Evolutionary conservation across 1,284 basidiomycete species (phyloP), one percentile per base, ranked within the genome.

Genomic region (Schizophyllum amplum): DNA sequence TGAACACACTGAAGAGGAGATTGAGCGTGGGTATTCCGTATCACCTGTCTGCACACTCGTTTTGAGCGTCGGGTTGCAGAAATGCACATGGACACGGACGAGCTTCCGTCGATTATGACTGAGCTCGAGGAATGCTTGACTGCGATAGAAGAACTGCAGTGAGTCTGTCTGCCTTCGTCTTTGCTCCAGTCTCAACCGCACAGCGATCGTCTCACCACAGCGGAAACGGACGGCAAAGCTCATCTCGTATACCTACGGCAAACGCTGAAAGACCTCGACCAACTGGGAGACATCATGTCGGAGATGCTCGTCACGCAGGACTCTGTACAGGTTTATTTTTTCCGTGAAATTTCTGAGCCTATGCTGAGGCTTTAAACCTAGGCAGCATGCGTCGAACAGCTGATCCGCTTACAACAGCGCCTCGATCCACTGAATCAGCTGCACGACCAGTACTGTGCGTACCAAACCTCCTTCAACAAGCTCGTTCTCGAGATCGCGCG

Each of bases 21-120:
- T 90, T 56, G 77, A 81, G 72, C 80, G 88, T 87, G 61, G 20
- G 67, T 57, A 23, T 58, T 53, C 56, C 13, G n/a, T 26, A 6
- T 50, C 24, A 24, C 27, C 3, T 54, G 55, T 48, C 50, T 5
- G 47, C 51, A 49, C 27, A 20, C 47, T 57, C 52, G 52, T 50
- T 9, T 9, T 56, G 5, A 24, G n/a, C 53, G 24, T 4, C 23
- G 58, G 21, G 21, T 33, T 54, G 5, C 50, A 90, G 89, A 81
- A 21, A 90, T 92, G 83, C 82, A 85, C 61, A 76, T 84, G 50
- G 89, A 92, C 66, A 87, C 84, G 1, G 78, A 86, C 20, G 86
- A 90, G 65, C 73, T 92, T 5, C 85, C 86, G 6, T 73, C 77
- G 3, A 88, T 92, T 54, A 81, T 92, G 68, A 67, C 72, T 1